Conservation (phyloP, 495 filamentous ascomycete genomes). For the Oidiodendron maius region DNA sequence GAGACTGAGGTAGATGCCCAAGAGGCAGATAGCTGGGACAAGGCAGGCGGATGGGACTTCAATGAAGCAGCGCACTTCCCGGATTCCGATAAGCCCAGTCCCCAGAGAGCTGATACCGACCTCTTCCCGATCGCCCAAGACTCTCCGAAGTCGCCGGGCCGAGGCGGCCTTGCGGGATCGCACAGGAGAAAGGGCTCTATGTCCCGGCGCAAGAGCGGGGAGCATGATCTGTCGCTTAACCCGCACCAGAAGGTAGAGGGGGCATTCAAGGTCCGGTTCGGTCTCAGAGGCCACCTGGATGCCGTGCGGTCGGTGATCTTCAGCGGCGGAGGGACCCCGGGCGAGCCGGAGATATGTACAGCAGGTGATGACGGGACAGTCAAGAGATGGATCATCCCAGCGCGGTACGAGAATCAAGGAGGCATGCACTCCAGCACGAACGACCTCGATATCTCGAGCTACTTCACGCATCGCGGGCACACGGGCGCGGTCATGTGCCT, state of each 20-base stretch:
- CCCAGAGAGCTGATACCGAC: slow-evolving; percentile 73
- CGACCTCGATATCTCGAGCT: slow-evolving; percentile 84
- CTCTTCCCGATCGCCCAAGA: slow-evolving; percentile 79
- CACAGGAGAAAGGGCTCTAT: slow-evolving; percentile 82
- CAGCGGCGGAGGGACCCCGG: slow-evolving; percentile 88
- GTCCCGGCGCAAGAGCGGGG: slow-evolving; percentile 51
- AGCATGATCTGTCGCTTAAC: slow-evolving; percentile 46
- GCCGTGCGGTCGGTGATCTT: slow-evolving; percentile 91
- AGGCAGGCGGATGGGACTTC: slow-evolving; percentile 72
- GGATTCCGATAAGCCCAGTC: slow-evolving; percentile 45
- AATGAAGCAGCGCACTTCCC: slow-evolving; percentile 58
- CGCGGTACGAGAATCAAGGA: slow-evolving; percentile 57
- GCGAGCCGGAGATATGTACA: slow-evolving; percentile 94
- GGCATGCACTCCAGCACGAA: slow-evolving; percentile 47
- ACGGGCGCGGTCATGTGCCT: slow-evolving; percentile 82
- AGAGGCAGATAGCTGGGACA: slow-evolving; percentile 15
- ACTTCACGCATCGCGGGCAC: slow-evolving; percentile 94
- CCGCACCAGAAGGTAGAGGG: slow-evolving; percentile 48
- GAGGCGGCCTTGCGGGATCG: slow-evolving; percentile 52
- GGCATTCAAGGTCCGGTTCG: slow-evolving; percentile 88
- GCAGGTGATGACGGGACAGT: slow-evolving; percentile 92
- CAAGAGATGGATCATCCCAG: slow-evolving; percentile 93
- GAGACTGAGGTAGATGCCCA: slow-evolving; percentile 3
- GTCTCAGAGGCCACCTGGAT: slow-evolving; percentile 86
- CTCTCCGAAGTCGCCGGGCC: slow-evolving; percentile 71